phyloP scores from a whole-genome alignment of 805 yeast genomes.

The Sugiyamaella qingdaonensis region DNA sequence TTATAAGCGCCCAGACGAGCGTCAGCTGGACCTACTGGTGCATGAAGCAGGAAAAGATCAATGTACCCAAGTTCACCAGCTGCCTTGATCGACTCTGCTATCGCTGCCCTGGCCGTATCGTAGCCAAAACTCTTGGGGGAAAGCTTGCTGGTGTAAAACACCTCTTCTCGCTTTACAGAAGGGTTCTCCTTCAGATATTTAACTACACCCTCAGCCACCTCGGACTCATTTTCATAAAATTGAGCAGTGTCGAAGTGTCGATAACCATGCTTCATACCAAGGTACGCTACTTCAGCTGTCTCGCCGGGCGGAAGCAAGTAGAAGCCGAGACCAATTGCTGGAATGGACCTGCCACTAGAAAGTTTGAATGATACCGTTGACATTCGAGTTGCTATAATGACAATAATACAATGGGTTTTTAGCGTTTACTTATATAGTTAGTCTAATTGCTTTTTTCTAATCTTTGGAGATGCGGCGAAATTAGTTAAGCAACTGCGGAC shows the following conservation, averaged over 20 bases:
- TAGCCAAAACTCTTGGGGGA: conserved; percentile 39
- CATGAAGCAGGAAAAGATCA: conserved; percentile 64
- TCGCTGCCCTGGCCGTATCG: conserved; percentile 39
- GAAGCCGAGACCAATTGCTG: conserved; percentile 28
- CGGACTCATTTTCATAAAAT: conserved; percentile 57
- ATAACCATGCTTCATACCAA: conserved; percentile 62
- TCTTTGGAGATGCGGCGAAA: too few relatives aligned
- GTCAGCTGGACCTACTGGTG: conserved; percentile 33
- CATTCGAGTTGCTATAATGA: too few relatives aligned
- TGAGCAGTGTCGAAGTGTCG: conserved; percentile 73
- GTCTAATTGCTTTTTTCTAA: too few relatives aligned
- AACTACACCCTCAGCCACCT: conserved; percentile 55
- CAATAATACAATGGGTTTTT: too few relatives aligned
- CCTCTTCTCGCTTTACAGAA: conserved; percentile 46
- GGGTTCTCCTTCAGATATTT: conserved; percentile 48
- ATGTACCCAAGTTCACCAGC: conserved; percentile 47
- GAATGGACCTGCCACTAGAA: conserved; percentile 13
- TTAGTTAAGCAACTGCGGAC: too few relatives aligned
- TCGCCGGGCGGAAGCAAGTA: conserved; percentile 19
- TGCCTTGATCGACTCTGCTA: conserved; percentile 50
- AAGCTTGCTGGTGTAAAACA: conserved; percentile 62
- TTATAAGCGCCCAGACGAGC: conserved; percentile 47
- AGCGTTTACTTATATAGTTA: too few relatives aligned
- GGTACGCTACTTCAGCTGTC: conserved; percentile 41
- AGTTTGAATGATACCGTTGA: background rate